Conservation (phyloP, 768 basidiomycete genomes). For the Podaxis pistillaris region DNA sequence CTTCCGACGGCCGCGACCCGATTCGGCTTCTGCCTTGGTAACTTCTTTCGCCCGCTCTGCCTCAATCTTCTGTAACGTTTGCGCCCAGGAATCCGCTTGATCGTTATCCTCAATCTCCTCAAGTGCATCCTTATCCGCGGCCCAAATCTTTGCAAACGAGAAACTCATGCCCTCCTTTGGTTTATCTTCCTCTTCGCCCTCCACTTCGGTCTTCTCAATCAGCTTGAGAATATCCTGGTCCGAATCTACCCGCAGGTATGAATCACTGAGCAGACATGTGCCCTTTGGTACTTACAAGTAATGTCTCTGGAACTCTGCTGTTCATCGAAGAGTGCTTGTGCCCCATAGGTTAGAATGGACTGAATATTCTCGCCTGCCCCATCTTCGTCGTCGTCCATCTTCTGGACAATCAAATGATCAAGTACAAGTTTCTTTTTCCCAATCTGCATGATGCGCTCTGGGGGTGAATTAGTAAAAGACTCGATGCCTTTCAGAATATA, state of each 20-base stretch:
- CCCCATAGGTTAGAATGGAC: slow-evolving; percentile 87
- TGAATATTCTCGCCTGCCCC: slow-evolving; percentile 73
- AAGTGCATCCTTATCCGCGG: slow-evolving; percentile 67
- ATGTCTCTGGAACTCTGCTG: slow-evolving; percentile 55
- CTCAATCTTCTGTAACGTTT: slow-evolving; percentile 56
- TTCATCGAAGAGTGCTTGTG: slow-evolving; percentile 78
- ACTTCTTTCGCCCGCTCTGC: slow-evolving; percentile 40
- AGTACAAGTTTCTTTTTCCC: slow-evolving; percentile 96
- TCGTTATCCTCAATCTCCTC: slow-evolving; percentile 68
- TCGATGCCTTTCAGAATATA: background rate
- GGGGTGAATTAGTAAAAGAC: background rate
- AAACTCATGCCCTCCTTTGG: slow-evolving; percentile 62
- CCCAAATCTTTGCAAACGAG: slow-evolving; percentile 92
- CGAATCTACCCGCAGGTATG: slow-evolving; percentile 46
- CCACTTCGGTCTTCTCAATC: slow-evolving; percentile 80
- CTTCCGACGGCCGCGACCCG: slow-evolving; percentile 75
- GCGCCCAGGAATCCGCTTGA: slow-evolving; percentile 79
- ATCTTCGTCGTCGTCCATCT: slow-evolving; percentile 88
- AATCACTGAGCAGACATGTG: background rate
- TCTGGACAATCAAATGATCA: slow-evolving; percentile 94
- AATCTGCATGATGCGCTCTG: slow-evolving; percentile 88
- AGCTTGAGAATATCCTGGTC: slow-evolving; percentile 83
- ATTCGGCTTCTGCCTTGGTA: slow-evolving; percentile 47
- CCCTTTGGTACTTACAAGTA: slow-evolving; percentile 46
- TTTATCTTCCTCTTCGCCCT: slow-evolving; percentile 54